Percentiles rank a stretch among this genome's conserved stretches.
phyloP scores from a whole-genome alignment of 2,329 filamentous ascomycete genomes.

The Colletotrichum lupini region DNA sequence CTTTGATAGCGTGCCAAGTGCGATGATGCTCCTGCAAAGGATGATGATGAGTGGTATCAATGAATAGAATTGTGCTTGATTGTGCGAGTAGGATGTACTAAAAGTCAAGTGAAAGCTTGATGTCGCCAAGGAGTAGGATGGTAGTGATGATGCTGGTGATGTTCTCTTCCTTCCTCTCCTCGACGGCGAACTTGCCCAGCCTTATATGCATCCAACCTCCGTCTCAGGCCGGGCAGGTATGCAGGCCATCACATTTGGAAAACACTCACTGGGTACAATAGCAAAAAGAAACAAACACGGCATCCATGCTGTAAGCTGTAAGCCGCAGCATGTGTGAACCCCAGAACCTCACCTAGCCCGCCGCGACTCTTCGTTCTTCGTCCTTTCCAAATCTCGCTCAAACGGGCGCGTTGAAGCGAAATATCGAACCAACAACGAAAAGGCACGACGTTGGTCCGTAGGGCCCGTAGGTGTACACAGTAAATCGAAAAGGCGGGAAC shows the following conservation, averaged over 20 bases:
- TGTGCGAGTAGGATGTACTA: not conserved
- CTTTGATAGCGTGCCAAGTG: not conserved
- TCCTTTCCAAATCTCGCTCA: not conserved
- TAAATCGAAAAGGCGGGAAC: not conserved
- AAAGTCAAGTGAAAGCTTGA: not conserved
- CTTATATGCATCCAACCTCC: constrained; percentile 2
- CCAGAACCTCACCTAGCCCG: not conserved
- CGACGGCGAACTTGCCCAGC: not conserved
- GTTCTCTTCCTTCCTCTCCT: not conserved
- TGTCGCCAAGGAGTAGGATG: not conserved
- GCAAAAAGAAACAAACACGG: not conserved
- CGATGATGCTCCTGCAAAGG: not conserved
- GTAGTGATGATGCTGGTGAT: not conserved
- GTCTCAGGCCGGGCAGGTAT: not conserved
- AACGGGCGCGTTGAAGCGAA: not conserved
- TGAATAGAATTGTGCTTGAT: not conserved
- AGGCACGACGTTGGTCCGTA: not conserved
- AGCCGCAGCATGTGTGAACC: not conserved
- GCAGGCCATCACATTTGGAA: not conserved
- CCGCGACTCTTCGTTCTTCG: not conserved
- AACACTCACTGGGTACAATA: not conserved
- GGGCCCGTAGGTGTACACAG: too few species aligned
- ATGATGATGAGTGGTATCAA: not conserved
- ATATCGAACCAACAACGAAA: not conserved
- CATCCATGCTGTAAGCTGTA: not conserved